Base-by-base conservation (phyloP, 2,329 filamentous ascomycete genomes). In the Arthrobotrys sphaeroides region DNA sequence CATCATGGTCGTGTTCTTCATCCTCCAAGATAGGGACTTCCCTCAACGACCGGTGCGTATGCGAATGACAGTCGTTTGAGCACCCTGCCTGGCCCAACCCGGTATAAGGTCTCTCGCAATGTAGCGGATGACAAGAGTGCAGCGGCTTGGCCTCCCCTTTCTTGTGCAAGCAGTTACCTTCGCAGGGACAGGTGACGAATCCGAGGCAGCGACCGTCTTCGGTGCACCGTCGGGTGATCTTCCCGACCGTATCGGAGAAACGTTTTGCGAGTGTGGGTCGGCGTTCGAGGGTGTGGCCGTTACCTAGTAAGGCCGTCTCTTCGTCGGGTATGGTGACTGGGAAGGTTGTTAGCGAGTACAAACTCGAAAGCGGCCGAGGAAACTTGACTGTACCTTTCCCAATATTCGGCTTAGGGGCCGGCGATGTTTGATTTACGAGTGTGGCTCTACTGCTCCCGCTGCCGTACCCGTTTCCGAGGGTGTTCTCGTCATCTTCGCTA, bases 171-270 rank as follows among this genome's bases (percentile, higher is more conserved):
- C 78, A 79, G 16, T 69, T 73, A 33, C 78, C 77, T 45, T 78
- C 74, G 28, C 78, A 79, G 7, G 77, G 75, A n/a, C 78, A 78
- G 20, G 78, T 78, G 13, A 78, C 76, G 38, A 78, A 79, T 9
- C 78, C 78, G 33, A 78, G 77, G 33, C 78, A 79, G 5, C 77
- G 78, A 13, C 78, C 78, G 28, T 78, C 77, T 10, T 68, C 75
- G 3, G 65, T 68, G 22, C 78, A 79, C 10, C 73, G 68, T 20
- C 72, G 68, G 3, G 70, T 74, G 51, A 73, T 45, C 16, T 68
- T 74, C 3, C 70, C 45, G 28, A 74, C 70, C n/a, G 70, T 74
- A 10, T 74, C 62, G 2, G 70, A 67, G 2, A 74, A 13, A 2
- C 70, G 43, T 31, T 67, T 68, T 12, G 47, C 62, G 36, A 74